These are phyloP conservation scores for Cerioporus squamosus DNA, from an alignment of 1,284 basidiomycete species.

Conservation along the genomic window DNA sequence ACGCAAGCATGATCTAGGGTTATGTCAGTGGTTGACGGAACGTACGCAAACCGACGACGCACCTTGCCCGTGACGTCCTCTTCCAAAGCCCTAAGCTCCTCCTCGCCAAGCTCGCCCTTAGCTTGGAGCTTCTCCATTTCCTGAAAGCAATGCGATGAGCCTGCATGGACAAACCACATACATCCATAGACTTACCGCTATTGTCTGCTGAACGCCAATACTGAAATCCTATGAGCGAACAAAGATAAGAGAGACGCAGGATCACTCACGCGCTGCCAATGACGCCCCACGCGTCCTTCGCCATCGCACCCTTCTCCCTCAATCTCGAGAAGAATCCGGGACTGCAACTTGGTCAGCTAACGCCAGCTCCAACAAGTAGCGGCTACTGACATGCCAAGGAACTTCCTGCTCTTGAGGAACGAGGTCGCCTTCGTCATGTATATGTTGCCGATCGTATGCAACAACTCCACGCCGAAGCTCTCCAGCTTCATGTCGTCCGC, in stretches of 20 bases:
- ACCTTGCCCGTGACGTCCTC: slow-evolving; percentile 91
- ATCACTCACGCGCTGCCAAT: slow-evolving; percentile 84
- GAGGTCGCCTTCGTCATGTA: slow-evolving; percentile 95
- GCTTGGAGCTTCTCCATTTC: slow-evolving; percentile 93
- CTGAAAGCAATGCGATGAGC: slow-evolving; percentile 43
- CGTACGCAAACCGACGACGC: too few species aligned
- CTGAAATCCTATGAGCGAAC: slow-evolving; percentile 36
- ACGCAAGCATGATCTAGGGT: slow-evolving; percentile 81
- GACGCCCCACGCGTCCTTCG: slow-evolving; percentile 94
- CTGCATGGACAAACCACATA: too few species aligned
- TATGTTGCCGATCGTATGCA: slow-evolving; percentile 87
- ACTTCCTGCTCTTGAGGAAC: slow-evolving; percentile 90
- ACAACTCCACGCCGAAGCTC: slow-evolving; percentile 95
- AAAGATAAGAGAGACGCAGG: neutral
- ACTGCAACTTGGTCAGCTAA: slow-evolving; percentile 42
- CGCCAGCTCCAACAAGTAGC: neutral
- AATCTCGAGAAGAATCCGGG: slow-evolving; percentile 93
- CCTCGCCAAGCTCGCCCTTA: slow-evolving; percentile 85
- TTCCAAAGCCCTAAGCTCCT: slow-evolving; percentile 86
- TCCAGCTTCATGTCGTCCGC: slow-evolving; percentile 98
- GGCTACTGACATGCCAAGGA: slow-evolving; percentile 79
- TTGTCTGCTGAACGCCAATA: slow-evolving; percentile 70
- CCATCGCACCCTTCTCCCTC: slow-evolving; percentile 93
- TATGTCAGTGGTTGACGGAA: too few species aligned
- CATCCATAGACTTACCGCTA: slow-evolving; percentile 37